These are phyloP conservation scores for Pinus tabuliformis DNA, from an alignment of 75 land plant genomes.

Conservation along the genomic window DNA sequence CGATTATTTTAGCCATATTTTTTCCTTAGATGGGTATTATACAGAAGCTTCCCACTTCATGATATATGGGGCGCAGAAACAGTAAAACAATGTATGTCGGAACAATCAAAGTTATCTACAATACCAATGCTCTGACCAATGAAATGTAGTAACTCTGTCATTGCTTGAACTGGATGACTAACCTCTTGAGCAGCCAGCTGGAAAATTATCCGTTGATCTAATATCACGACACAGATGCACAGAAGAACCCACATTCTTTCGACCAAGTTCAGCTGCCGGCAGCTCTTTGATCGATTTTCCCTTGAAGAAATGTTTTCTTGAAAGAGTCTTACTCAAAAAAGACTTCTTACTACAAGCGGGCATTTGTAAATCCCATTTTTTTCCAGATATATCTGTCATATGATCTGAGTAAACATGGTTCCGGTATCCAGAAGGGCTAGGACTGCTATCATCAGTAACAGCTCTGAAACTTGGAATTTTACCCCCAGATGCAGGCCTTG, in stretches of 20 bases:
- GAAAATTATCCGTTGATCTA: constrained; percentile 3
- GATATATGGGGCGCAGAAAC: background rate
- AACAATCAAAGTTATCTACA: constrained; percentile 5
- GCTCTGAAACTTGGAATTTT: constrained; percentile 34
- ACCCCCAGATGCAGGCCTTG: constrained; percentile 13
- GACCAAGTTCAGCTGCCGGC: background rate
- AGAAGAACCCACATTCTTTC: constrained; percentile 6
- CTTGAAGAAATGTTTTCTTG: constrained; percentile 31
- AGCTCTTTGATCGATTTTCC: constrained; percentile 7
- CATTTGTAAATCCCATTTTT: constrained; percentile 31
- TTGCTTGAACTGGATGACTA: background rate
- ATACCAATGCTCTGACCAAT: constrained; percentile 4
- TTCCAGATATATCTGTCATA: constrained; percentile 29
- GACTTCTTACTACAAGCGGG: constrained; percentile 22
- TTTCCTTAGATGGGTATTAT: background rate
- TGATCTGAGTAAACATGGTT: constrained; percentile 39
- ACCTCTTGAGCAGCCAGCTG: constrained; percentile 7
- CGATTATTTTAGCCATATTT: too few species aligned
- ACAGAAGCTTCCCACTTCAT: constrained; percentile 3
- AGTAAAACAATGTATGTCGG: background rate
- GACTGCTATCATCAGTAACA: constrained; percentile 23
- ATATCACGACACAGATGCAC: background rate
- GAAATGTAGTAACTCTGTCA: background rate
- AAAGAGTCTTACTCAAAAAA: constrained; percentile 25
- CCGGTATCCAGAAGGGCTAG: constrained; percentile 28